A percentile compares a stretch with the other conserved stretches of the same genome.
phyloP scores from a whole-genome alignment of 768 basidiomycete genomes.

The Russula abietina region DNA sequence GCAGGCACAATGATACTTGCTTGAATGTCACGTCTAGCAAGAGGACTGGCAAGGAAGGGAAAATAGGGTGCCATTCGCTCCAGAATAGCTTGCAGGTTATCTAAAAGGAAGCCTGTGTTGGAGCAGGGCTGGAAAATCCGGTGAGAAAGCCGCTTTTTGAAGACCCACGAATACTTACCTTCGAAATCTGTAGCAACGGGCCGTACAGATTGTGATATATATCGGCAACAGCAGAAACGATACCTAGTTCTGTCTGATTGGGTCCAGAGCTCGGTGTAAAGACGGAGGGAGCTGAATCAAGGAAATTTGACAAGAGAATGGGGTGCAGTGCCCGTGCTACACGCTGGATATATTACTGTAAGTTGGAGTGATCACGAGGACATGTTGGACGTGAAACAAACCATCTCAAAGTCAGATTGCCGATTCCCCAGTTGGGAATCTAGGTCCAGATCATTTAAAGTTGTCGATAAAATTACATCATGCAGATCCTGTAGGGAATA shows the following conservation, averaged over 20 bases:
- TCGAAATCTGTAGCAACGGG: conserved; percentile 41
- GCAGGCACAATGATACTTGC: conserved; percentile 32
- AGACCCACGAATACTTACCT: conserved; percentile 33
- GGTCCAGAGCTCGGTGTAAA: conserved; percentile 64
- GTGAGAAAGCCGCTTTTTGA: not conserved
- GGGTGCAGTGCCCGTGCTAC: conserved; percentile 72
- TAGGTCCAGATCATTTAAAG: conserved; percentile 7
- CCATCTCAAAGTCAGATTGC: conserved; percentile 20
- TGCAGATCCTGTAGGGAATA: conserved; percentile 29
- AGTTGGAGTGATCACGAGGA: not conserved
- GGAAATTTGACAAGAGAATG: conserved; percentile 72
- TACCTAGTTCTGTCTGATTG: conserved; percentile 53
- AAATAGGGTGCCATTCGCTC: conserved; percentile 79
- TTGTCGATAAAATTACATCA: conserved; percentile 9
- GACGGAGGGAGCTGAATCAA: conserved; percentile 79
- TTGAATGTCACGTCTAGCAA: conserved; percentile 49
- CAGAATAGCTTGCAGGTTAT: conserved; percentile 54
- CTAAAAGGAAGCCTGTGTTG: conserved; percentile 33
- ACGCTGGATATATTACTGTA: conserved; percentile 38
- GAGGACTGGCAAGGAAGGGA: conserved; percentile 50
- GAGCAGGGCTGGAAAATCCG: conserved; percentile 5
- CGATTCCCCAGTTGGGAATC: conserved; percentile 17
- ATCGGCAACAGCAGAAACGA: conserved; percentile 50
- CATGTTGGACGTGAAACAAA: not conserved
- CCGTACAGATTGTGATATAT: conserved; percentile 60